Percentiles rank a stretch among this genome's conserved stretches.
Conservation (phyloP, 305 asterid genomes). For the Rubia tinctorum region DNA sequence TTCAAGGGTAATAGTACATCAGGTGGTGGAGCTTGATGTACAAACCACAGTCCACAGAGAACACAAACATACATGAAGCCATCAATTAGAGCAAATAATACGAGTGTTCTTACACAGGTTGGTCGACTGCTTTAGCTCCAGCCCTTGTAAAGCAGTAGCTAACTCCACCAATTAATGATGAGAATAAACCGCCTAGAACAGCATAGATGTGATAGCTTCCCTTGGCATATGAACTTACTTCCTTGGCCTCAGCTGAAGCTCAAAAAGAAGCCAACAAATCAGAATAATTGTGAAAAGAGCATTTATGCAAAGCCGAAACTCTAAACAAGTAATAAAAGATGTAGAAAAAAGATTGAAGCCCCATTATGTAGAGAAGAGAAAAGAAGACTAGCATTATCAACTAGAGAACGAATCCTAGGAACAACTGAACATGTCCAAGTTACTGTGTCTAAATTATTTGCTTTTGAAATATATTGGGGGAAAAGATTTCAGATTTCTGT, state of each 20-base stretch:
- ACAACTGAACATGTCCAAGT: too few relatives aligned
- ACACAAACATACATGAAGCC: neutral
- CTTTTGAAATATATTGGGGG: neutral
- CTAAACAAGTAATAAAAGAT: neutral
- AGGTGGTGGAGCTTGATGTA: neutral
- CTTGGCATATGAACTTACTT: conserved; percentile 16
- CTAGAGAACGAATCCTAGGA: neutral
- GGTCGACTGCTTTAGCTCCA: conserved; percentile 42
- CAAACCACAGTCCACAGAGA: neutral
- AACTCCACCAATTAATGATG: conserved; percentile 34
- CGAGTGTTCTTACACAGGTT: conserved; percentile 36
- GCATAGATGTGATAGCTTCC: conserved; percentile 28
- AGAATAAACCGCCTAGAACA: conserved; percentile 30
- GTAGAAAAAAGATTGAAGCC: neutral
- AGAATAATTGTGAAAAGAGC: neutral
- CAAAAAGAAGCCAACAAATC: conserved; percentile 11
- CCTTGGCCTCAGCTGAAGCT: conserved; percentile 20
- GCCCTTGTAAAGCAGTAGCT: conserved; percentile 42
- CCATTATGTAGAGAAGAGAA: too few relatives aligned
- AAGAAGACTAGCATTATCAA: neutral
- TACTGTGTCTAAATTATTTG: too few relatives aligned
- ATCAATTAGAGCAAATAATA: conserved; percentile 11
- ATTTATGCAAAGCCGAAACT: neutral
- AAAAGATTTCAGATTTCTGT: neutral
- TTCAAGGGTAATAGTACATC: neutral